A percentile compares a stretch with the other conserved stretches of the same genome.
Evolutionary conservation across 2,329 filamentous ascomycete genomes (phyloP).

Genomic region (Penicillium sp.): DNA sequence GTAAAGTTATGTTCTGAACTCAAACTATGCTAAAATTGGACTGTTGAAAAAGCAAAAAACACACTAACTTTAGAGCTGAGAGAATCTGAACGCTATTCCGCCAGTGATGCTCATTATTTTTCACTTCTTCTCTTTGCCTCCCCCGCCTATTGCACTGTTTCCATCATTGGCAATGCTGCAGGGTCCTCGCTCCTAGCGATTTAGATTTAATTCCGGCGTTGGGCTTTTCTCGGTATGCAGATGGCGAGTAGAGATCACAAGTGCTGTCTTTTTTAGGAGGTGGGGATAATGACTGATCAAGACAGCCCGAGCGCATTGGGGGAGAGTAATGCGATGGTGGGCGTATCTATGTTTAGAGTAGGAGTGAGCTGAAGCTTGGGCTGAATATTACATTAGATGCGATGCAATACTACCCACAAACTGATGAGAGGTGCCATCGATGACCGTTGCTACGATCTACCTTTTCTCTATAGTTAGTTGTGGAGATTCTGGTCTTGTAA

Average conservation of each 20-base stretch:
- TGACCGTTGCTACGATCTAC: not conserved
- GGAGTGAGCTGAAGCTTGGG: not conserved
- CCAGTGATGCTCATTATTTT: slow-evolving; percentile 14
- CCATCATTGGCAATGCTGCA: slow-evolving; percentile 3
- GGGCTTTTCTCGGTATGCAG: slow-evolving; percentile 1
- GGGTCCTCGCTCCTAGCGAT: slow-evolving; percentile 15
- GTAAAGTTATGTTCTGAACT: no score
- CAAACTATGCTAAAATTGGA: not conserved
- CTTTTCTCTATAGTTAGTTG: not conserved
- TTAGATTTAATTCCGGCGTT: not conserved
- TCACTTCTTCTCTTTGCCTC: not conserved
- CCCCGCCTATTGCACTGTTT: slow-evolving; percentile 9
- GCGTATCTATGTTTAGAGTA: slow-evolving; percentile 15
- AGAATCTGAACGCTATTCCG: not conserved
- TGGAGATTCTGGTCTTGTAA: not conserved
- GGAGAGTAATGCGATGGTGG: not conserved
- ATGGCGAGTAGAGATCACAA: not conserved
- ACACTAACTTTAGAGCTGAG: not conserved
- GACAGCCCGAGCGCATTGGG: not conserved
- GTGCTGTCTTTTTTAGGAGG: not conserved
- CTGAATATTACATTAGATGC: not conserved
- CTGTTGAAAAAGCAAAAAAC: not conserved
- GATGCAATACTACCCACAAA: not conserved
- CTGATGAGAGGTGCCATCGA: not conserved
- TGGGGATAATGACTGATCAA: not conserved